These are phyloP conservation scores for Rhodotorula sp. DNA, from an alignment of 1,284 basidiomycete species.

Conservation along the genomic window DNA sequence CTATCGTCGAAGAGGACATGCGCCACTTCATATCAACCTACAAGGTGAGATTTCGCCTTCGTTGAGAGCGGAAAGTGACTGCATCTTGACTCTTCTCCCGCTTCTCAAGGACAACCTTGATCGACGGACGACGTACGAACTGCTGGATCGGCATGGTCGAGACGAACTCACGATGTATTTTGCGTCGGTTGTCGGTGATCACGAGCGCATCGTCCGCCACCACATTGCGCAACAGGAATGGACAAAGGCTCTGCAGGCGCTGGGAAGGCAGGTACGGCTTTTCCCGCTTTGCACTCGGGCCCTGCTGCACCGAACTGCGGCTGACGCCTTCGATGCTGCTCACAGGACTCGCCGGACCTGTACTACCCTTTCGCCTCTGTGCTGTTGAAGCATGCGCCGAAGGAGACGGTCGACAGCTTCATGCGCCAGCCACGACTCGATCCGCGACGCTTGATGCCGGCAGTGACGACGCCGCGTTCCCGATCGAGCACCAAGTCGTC, in stretches of 20 bases:
- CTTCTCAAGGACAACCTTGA: slow-evolving; percentile 72
- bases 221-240: slow-evolving; percentile 91
- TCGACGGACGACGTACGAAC: slow-evolving; percentile 78
- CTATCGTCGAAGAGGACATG: slow-evolving; percentile 87
- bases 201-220: slow-evolving; percentile 82
- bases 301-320: not conserved
- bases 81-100: not conserved
- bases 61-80: not conserved
- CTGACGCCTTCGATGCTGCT: slow-evolving; percentile 42
- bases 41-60: slow-evolving; percentile 58
- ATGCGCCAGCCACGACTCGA: slow-evolving; percentile 75
- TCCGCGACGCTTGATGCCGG: slow-evolving; percentile 82
- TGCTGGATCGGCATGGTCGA: slow-evolving; percentile 89
- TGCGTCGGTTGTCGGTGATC: slow-evolving; percentile 78
- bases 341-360: slow-evolving; percentile 61
- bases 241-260: slow-evolving; percentile 81
- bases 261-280: slow-evolving; percentile 73
- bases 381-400: slow-evolving; percentile 80
- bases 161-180: slow-evolving; percentile 90
- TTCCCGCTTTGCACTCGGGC: not conserved
- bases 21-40: slow-evolving; percentile 89
- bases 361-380: slow-evolving; percentile 92
- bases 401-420: slow-evolving; percentile 90
- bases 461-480: slow-evolving; percentile 55
- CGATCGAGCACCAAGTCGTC: not conserved